Base-by-base conservation (phyloP, 2,329 filamentous ascomycete genomes). In the Venturia aucupariae region DNA sequence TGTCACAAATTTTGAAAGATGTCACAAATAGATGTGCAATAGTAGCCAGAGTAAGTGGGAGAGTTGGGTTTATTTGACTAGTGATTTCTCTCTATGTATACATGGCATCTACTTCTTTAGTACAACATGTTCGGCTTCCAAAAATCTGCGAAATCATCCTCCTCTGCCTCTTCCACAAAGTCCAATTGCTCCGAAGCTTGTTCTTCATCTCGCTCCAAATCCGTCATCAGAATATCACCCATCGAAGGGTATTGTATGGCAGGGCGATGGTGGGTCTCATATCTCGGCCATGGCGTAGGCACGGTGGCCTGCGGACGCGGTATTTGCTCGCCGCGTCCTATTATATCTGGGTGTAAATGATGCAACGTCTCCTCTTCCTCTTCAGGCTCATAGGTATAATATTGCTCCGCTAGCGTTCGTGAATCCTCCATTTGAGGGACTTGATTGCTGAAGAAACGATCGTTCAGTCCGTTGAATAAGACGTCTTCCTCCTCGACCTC, bases 71-170 rank as follows among this genome's bases (percentile, higher is more conserved):
- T 44, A 48, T 48, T 5, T 48, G 22, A n/a, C 44, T 46, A 24
- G 1, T 1, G 11, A 7, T 48, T 24, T 17, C 19, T 48, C n/a
- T 17, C 11, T 22, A 2, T 24, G 7, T 38, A 24, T 24, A 48
- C 19, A 42, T 63, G 42, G 6, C 27, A 35, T 54, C 60, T 10
- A 41, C 13, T 13, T 41, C 8, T 41, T 41, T 51, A 65, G 30
- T 66, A 66, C 55, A 66, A 55, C 41, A 51, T 39, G 32, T 66
- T 60, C 17, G 65, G 65, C 39, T 54, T 65, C 65, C 65, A 66
- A 44, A 66, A 66, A 10, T 41, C 64, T 30, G 64, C 22, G 22
- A 60, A 24, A 10, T 24, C 55, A 22, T 41, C 54, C 15, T 57
- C 62, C 15, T 55, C 62, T 38, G 17, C 62, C 17, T 55, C 62